Percentiles rank a stretch among this genome's conserved stretches.
Evolutionary conservation across 345 rosid genomes (phyloP).

Genomic region (Lenwebbia sp.): DNA sequence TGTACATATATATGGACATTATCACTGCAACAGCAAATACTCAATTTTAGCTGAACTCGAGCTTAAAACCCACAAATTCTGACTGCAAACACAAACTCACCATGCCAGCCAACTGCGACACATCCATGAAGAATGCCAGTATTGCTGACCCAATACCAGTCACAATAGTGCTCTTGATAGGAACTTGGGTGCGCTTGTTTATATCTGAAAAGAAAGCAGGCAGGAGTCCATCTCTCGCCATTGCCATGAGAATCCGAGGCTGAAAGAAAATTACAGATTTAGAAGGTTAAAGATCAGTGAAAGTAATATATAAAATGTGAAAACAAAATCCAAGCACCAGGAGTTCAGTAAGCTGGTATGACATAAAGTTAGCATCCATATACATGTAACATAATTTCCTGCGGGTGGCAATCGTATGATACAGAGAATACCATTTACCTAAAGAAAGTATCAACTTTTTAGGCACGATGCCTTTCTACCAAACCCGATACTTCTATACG

Average conservation of each 20-base stretch:
- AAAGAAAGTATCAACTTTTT: neutral
- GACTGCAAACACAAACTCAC: slow-evolving; percentile 22
- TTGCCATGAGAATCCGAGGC: slow-evolving; percentile 93
- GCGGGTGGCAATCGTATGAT: neutral
- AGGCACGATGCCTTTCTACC: neutral
- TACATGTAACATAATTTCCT: neutral
- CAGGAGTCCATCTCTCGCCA: slow-evolving; percentile 91
- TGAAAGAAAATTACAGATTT: slow-evolving; percentile 7
- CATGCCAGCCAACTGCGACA: slow-evolving; percentile 84
- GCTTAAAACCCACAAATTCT: neutral
- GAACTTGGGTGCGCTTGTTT: slow-evolving; percentile 58
- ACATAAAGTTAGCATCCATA: neutral
- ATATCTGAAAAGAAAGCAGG: slow-evolving; percentile 78
- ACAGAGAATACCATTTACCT: neutral
- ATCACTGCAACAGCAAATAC: neutral
- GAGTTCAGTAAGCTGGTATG: neutral
- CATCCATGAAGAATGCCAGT: slow-evolving; percentile 75
- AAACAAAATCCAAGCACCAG: neutral
- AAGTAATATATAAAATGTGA: neutral
- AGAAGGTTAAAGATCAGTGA: neutral
- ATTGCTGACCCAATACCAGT: slow-evolving; percentile 67
- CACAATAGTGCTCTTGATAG: slow-evolving; percentile 61
- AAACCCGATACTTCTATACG: neutral
- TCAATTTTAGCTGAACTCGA: neutral
- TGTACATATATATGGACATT: neutral